Base-by-base conservation (phyloP, 768 basidiomycete genomes). In the Pulveroboletus sp. region DNA sequence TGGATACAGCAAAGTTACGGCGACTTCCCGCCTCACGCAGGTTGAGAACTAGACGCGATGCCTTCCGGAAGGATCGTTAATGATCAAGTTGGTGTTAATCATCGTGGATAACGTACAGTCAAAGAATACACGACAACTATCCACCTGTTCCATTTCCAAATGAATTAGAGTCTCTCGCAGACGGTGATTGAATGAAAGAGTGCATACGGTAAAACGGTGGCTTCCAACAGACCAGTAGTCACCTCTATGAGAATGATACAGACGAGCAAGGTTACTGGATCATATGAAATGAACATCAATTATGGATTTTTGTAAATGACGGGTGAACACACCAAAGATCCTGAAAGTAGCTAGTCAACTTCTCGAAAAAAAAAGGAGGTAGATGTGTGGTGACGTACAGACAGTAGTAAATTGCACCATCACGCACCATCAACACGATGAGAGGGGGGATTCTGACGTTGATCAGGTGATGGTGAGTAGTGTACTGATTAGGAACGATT, bases 401-500 rank as follows among this genome's bases (percentile, higher is more conserved):
- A 17, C 7, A 9, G 24, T 50, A 50, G 28, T 45, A 50, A 5
- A 50, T 11, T 45, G 39, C 50, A 6, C 50, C 50, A 24, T 51
- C 50, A 5, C 45, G 39, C 18, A 51, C 45, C 44, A 51, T 51
- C 18, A 18, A 47, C 17, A 47, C 45, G 11, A 51, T 28, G 3
- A 46, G 30, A 10, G 50, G 50, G 28, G 50, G 40, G 18, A 47
- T 15, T 8, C 28, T 51, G 21, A 35, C 5, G 39, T 46, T 31
- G 17, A 6, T 35, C 17, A 51, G 26, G 14, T 12, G 17, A 5
- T 31, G 21, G 7, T 24, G 50, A 8, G 33, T 36, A 14, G 27
- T 17, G 14, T 35, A 11, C 11, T 38, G 32, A 8, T 36, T 27
- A 7, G 44, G 32, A 35, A 41, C 2, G 14, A 39, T 32, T 26